Conservation (phyloP, 768 basidiomycete genomes). For the Boletus edulis region DNA sequence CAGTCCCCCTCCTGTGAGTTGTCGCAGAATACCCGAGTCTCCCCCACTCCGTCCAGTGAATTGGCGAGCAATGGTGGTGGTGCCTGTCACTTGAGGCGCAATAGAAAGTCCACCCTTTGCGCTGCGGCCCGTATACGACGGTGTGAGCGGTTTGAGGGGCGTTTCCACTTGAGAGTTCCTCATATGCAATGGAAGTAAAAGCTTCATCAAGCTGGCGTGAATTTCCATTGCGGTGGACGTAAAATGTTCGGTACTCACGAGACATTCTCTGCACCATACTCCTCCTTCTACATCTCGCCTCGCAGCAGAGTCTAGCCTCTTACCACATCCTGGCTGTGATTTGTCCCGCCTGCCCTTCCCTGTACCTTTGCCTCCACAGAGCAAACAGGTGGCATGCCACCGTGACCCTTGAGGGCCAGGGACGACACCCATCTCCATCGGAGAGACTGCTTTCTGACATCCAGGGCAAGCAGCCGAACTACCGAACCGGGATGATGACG, state of each 20-base stretch:
- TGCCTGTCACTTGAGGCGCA: conserved; percentile 61
- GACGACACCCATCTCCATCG: conserved; percentile 84
- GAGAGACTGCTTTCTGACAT: conserved; percentile 68
- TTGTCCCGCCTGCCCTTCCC: conserved; percentile 46
- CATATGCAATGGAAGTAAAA: conserved; percentile 50
- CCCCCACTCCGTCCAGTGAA: conserved; percentile 60
- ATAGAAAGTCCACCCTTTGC: conserved; percentile 31
- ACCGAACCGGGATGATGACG: conserved; percentile 31
- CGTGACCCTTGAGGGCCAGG: conserved; percentile 79
- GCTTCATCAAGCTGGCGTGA: conserved; percentile 35
- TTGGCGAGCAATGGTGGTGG: conserved; percentile 71
- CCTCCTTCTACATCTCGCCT: conserved; percentile 66
- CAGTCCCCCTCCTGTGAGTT: conserved; percentile 65
- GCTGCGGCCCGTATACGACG: conserved; percentile 43
- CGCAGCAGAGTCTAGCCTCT: conserved; percentile 79
- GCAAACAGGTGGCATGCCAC: conserved; percentile 77
- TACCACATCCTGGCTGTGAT: conserved; percentile 74
- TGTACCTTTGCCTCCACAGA: conserved; percentile 70
- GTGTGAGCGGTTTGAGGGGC: conserved; percentile 46
- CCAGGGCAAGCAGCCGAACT: conserved; percentile 64
- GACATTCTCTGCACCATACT: conserved; percentile 84
- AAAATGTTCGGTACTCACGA: conserved; percentile 44
- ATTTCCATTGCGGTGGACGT: not conserved
- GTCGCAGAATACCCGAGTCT: conserved; percentile 40
- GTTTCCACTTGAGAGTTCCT: conserved; percentile 51